Evolutionary conservation across 768 basidiomycete genomes (phyloP).

Genomic region (Rhizopogon roseolus): DNA sequence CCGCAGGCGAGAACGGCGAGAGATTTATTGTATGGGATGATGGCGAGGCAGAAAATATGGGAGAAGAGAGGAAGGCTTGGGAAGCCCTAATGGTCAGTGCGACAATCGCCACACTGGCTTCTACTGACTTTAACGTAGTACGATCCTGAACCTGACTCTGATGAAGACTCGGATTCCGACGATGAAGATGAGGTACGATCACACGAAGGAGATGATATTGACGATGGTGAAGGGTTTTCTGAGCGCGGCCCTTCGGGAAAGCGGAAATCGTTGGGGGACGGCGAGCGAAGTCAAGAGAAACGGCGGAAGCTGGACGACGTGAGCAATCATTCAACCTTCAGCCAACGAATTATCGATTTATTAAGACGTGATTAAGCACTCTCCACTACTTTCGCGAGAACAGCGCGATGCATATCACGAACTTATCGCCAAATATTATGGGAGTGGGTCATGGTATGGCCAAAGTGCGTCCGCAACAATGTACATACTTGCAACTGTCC

Average conservation of each 20-base stretch:
- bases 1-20: slow-evolving; percentile 58
- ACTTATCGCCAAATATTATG: slow-evolving; percentile 77
- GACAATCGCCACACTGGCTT: not conserved
- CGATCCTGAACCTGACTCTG: slow-evolving; percentile 71
- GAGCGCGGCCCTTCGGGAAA: slow-evolving; percentile 39
- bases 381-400: slow-evolving; percentile 60
- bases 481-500: slow-evolving; percentile 84
- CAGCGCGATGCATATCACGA: slow-evolving; percentile 61
- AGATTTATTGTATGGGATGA: slow-evolving; percentile 92
- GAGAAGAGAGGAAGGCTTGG: slow-evolving; percentile 76
- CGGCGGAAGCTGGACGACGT: slow-evolving; percentile 52
- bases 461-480: slow-evolving; percentile 88
- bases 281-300: slow-evolving; percentile 43
- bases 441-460: slow-evolving; percentile 79
- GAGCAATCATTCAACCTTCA: slow-evolving; percentile 19
- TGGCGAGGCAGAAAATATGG: slow-evolving; percentile 67
- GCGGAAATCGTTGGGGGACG: slow-evolving; percentile 40
- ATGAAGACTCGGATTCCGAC: slow-evolving; percentile 45
- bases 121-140: slow-evolving; percentile 41
- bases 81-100: slow-evolving; percentile 70
- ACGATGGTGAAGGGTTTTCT: slow-evolving; percentile 37
- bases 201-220: slow-evolving; percentile 35
- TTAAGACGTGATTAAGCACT: slow-evolving; percentile 30
- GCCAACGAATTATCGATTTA: not conserved
- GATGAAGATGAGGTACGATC: slow-evolving; percentile 43